Conservation (phyloP, 139 green algal species). For the Picochlorum costavermella region DNA sequence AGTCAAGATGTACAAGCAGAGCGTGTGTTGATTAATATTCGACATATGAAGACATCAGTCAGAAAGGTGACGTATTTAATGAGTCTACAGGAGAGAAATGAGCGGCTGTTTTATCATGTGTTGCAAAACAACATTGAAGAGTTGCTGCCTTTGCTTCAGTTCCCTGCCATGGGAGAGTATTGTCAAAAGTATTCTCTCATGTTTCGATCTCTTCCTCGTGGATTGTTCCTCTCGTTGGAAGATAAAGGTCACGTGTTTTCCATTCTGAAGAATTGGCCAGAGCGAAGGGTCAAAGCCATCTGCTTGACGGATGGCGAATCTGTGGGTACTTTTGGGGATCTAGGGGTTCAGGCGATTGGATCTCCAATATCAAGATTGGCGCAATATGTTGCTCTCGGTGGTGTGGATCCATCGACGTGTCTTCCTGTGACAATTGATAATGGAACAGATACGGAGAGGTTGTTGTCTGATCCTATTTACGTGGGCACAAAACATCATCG, state of each 20-base stretch:
- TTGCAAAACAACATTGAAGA: constrained; percentile 75
- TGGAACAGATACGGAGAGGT: constrained; percentile 60
- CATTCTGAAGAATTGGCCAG: constrained; percentile 88
- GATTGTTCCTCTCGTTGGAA: constrained; percentile 73
- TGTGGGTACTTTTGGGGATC: constrained; percentile 60
- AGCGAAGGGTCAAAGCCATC: constrained; percentile 71
- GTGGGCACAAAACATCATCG: constrained; percentile 44
- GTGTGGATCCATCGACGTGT: constrained; percentile 62
- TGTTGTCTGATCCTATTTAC: constrained; percentile 51
- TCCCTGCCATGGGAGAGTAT: constrained; percentile 54
- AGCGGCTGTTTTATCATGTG: constrained; percentile 81
- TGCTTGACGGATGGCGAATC: constrained; percentile 72
- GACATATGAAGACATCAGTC: constrained; percentile 50
- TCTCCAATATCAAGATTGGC: constrained; percentile 52
- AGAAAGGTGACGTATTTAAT: constrained; percentile 74
- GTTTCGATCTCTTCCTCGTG: constrained; percentile 58
- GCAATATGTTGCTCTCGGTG: constrained; percentile 69
- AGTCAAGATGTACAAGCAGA: constrained; percentile 72
- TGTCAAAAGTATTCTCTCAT: constrained; percentile 60
- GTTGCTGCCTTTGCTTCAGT: constrained; percentile 68
- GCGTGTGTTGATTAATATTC: constrained; percentile 70
- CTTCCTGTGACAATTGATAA: constrained; percentile 69
- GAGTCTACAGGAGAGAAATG: constrained; percentile 69
- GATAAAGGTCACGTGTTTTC: constrained; percentile 56
- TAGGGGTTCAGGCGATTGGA: constrained; percentile 68